Percentiles rank a stretch among this genome's conserved stretches.
Conservation (phyloP, 78 protist genomes). For the Goniomonas avonlea region DNA sequence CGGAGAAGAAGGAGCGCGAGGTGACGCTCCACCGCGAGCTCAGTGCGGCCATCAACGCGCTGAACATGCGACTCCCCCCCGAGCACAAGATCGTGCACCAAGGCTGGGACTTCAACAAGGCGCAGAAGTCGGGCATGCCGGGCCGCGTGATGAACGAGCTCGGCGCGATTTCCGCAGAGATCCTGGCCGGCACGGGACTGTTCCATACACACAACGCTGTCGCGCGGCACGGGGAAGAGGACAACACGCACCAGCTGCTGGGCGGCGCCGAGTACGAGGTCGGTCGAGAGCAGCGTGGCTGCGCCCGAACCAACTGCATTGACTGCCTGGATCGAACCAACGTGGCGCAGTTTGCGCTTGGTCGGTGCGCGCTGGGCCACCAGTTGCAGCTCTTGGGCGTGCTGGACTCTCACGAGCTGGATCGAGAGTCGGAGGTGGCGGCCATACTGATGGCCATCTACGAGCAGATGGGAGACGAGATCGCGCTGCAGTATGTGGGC, state of each 20-base stretch:
- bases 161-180: not conserved
- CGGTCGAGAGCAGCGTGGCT: slow-evolving; percentile 27
- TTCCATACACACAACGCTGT: not conserved
- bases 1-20: slow-evolving; percentile 87
- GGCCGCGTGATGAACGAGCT: not conserved
- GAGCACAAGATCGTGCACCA: not conserved
- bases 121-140: not conserved
- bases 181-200: slow-evolving; percentile 11
- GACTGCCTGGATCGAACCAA: slow-evolving; percentile 98
- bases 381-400: no score
- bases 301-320: slow-evolving; percentile 91
- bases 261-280: not conserved
- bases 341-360: slow-evolving; percentile 82
- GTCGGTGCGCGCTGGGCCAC: slow-evolving; percentile 63
- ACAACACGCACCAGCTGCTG: not conserved
- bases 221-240: not conserved
- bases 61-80: slow-evolving; percentile 41
- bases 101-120: slow-evolving; percentile 15
- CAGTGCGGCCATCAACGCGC: slow-evolving; percentile 32
- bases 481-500: slow-evolving; percentile 76
- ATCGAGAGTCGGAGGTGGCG: no score
- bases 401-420: no score
- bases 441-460: slow-evolving; percentile 57
- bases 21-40: slow-evolving; percentile 50
- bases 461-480: slow-evolving; percentile 73